A percentile compares a stretch with the other conserved stretches of the same genome.
These are phyloP conservation scores for Blepharisma undulans DNA, from an alignment of 169 alveolate genomes.

Conservation along the genomic window DNA sequence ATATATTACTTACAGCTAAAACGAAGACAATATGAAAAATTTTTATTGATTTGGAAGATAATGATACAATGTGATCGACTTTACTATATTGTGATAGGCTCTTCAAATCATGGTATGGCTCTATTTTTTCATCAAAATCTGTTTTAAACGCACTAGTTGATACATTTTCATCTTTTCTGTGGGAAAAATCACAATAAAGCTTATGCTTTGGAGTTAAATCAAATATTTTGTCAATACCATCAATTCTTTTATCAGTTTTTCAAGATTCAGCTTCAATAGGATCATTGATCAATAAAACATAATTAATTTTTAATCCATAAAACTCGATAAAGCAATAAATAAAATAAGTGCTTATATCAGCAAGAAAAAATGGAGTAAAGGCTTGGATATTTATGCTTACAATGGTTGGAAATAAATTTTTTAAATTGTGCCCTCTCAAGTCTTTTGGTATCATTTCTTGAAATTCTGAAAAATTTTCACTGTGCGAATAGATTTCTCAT, in stretches of 20 bases:
- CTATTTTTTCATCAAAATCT: not conserved
- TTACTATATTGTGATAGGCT: not conserved
- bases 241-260: not conserved
- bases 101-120: not conserved
- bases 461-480: not conserved
- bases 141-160: not conserved
- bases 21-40: not conserved
- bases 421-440: not conserved
- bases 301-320: not conserved
- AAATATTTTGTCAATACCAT: too few relatives aligned
- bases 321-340: not conserved
- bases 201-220: not conserved
- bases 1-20: not conserved
- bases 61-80: not conserved
- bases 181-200: not conserved
- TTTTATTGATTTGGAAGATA: not conserved
- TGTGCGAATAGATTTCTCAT: not conserved
- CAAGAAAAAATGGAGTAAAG: not conserved
- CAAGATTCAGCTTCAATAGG: not conserved
- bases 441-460: not conserved
- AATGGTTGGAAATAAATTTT: not conserved
- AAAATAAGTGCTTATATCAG: not conserved
- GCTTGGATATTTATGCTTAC: not conserved
- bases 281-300: not conserved
- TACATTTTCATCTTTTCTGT: not conserved